phyloP scores from a whole-genome alignment of 148 eudicot genomes.

The Rhododendron molle region DNA sequence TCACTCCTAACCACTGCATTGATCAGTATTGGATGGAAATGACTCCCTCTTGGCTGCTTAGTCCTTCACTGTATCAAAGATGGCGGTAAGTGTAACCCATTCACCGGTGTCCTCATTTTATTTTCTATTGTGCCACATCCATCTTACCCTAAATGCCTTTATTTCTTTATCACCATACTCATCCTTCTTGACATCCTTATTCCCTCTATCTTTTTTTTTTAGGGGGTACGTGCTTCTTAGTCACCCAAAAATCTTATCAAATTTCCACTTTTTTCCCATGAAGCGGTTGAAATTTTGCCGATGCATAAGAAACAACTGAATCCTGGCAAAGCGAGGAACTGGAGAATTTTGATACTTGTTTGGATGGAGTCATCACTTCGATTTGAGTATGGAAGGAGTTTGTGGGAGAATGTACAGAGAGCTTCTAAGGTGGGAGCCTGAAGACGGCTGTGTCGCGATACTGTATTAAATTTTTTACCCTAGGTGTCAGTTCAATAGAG shows the following conservation, averaged over 20 bases:
- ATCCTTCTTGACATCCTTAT: background rate
- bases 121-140: background rate
- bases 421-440: background rate
- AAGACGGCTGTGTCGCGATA: background rate
- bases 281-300: background rate
- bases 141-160: background rate
- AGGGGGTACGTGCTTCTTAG: background rate
- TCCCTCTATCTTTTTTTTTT: background rate
- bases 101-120: background rate
- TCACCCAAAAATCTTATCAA: background rate
- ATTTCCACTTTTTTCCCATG: background rate
- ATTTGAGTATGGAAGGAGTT: background rate
- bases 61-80: background rate
- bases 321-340: background rate
- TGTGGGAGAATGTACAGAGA: background rate
- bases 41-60: background rate
- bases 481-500: background rate
- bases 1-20: background rate
- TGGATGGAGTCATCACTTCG: background rate
- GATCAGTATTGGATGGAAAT: background rate
- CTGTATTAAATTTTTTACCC: background rate
- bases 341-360: background rate
- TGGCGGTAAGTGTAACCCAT: background rate
- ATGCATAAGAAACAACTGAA: background rate
- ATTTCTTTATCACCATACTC: background rate